Conservation (phyloP, 768 basidiomycete genomes). For the Mycena belliarum region DNA sequence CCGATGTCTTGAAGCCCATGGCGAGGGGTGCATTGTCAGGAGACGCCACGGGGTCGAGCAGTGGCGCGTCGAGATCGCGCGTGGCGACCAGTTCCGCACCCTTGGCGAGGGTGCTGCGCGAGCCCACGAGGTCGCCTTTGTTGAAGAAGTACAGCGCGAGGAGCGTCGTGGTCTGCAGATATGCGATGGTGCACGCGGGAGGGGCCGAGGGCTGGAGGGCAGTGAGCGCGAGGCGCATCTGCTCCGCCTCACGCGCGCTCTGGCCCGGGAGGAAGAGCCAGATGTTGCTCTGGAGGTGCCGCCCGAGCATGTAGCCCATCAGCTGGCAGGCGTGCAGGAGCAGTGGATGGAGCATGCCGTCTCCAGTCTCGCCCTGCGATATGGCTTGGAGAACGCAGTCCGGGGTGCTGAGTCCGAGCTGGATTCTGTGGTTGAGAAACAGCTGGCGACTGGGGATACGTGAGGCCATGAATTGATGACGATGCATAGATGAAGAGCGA, state of each 20-base stretch:
- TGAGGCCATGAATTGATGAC: no score
- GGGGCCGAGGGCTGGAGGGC: not conserved
- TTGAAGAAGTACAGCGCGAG: slow-evolving; percentile 10
- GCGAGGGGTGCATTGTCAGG: not conserved
- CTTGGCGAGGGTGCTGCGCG: not conserved
- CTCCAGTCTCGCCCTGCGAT: not conserved
- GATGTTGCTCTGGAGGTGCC: not conserved
- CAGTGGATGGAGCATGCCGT: not conserved
- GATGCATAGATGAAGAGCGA: no score
- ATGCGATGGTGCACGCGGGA: not conserved
- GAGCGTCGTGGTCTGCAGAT: slow-evolving; percentile 5
- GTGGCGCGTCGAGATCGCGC: not conserved
- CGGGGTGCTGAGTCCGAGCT: slow-evolving; percentile 10
- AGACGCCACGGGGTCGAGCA: not conserved
- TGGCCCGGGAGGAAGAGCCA: not conserved
- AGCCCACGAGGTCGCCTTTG: slow-evolving; percentile 10
- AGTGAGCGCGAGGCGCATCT: not conserved
- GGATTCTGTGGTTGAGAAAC: slow-evolving; percentile 8
- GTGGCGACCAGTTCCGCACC: not conserved
- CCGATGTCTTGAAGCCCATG: not conserved
- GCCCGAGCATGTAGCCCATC: slow-evolving; percentile 14
- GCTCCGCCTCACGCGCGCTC: slow-evolving; percentile 5
- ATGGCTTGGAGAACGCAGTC: not conserved
- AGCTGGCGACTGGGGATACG: not conserved
- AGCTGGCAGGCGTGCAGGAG: slow-evolving; percentile 16